A percentile compares a stretch with the other conserved stretches of the same genome.
Evolutionary conservation across 2,329 filamentous ascomycete genomes (phyloP).

Genomic region (Colletotrichum filicis): DNA sequence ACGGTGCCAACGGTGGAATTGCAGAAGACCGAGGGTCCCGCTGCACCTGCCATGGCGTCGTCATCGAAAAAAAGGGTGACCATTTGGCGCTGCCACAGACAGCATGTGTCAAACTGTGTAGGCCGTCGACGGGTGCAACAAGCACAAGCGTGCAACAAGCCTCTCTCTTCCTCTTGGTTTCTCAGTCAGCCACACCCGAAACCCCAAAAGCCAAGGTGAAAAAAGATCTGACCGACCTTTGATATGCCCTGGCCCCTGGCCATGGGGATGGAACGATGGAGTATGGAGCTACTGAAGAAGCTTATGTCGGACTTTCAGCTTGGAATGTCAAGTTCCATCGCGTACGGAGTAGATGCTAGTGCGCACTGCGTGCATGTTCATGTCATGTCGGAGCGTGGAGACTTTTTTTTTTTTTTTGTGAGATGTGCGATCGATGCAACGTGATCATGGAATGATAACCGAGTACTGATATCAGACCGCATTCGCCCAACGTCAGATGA

Average conservation of each 20-base stretch:
- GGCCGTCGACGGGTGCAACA: background rate
- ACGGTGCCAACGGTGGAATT: conserved; percentile 1
- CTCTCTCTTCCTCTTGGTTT: background rate
- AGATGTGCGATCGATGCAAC: background rate
- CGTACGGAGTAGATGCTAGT: too few species aligned
- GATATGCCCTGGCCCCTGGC: background rate
- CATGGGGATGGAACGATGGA: background rate
- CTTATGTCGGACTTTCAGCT: background rate
- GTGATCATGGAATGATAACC: background rate
- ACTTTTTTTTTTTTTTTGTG: background rate
- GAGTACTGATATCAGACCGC: background rate
- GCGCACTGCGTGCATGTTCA: background rate
- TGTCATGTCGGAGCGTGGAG: background rate
- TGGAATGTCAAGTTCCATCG: background rate
- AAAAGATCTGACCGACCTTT: too few species aligned
- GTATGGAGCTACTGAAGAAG: background rate
- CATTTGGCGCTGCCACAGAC: background rate
- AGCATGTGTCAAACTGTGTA: background rate
- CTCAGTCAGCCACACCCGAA: too few species aligned
- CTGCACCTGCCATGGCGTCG: conserved; percentile 14
- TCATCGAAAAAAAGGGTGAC: conserved; percentile 14
- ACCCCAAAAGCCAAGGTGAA: background rate
- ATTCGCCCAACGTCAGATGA: conserved; percentile 18
- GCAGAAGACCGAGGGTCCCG: conserved; percentile 10
- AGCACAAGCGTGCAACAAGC: background rate